Conservation (phyloP, 306 rosid species). For the Lathyrus aphaca region DNA sequence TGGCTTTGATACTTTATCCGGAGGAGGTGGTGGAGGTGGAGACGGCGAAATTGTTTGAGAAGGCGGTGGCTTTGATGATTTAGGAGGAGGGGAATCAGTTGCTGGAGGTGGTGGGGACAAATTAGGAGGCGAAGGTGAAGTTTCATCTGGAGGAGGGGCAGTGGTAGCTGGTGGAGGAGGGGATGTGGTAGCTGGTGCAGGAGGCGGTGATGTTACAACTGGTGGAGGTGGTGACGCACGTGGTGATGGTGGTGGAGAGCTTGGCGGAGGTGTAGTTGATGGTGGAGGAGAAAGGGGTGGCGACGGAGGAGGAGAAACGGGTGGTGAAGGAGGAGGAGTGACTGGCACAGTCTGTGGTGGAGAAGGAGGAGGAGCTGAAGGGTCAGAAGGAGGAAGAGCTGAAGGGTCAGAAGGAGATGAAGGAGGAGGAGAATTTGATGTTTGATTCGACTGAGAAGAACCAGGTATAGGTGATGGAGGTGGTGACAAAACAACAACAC, state of each 20-base stretch:
- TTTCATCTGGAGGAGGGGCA: constrained; percentile 49
- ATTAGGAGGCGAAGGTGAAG: constrained; percentile 48
- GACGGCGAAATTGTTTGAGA: constrained; percentile 44
- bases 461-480: constrained; percentile 39
- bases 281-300: constrained; percentile 54
- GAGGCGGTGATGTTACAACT: constrained; percentile 37
- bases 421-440: constrained; percentile 49
- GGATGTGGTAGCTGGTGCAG: constrained; percentile 31
- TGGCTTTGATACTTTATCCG: constrained; percentile 54
- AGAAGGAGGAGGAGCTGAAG: constrained; percentile 53
- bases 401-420: constrained; percentile 49
- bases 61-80: constrained; percentile 53
- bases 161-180: constrained; percentile 7
- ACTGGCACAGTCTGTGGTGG: constrained; percentile 27
- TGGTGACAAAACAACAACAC: constrained; percentile 41
- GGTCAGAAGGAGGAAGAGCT: constrained; percentile 33
- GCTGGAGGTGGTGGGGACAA: constrained; percentile 38
- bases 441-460: constrained; percentile 41
- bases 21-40: constrained; percentile 79
- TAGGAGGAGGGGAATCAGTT: constrained; percentile 60
- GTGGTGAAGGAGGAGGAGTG: constrained; percentile 48
- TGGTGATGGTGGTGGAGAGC: constrained; percentile 30
- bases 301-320: constrained; percentile 47
- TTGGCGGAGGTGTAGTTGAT: constrained; percentile 48
- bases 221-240: constrained; percentile 48